Percentiles rank a stretch among this genome's conserved stretches.
phyloP scores from a whole-genome alignment of 129 eudicot genomes.

The Heracleum sosnowskyi region DNA sequence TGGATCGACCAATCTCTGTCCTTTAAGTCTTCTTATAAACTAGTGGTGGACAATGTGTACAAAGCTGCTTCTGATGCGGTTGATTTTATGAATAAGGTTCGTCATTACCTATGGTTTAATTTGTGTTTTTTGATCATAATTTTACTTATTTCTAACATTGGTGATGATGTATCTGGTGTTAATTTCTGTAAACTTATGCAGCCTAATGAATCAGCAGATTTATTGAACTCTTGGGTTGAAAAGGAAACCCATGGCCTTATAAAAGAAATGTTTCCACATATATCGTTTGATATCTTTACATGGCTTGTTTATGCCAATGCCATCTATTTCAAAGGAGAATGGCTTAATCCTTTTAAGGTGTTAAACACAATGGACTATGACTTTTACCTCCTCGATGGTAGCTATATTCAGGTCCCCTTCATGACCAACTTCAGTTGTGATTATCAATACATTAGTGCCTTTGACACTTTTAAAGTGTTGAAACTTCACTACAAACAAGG shows the following conservation, averaged over 20 bases:
- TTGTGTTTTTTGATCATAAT: too few species aligned
- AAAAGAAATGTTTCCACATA: conserved; percentile 18
- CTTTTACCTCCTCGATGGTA: conserved; percentile 34
- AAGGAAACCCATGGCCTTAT: conserved; percentile 26
- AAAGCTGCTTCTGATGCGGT: conserved; percentile 15
- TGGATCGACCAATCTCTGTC: too few species aligned
- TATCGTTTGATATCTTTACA: neutral
- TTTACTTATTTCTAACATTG: too few species aligned
- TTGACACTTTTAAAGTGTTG: conserved; percentile 25
- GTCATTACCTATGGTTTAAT: neutral
- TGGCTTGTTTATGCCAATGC: too few species aligned
- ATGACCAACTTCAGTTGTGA: conserved; percentile 11
- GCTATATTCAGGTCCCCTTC: conserved; percentile 29
- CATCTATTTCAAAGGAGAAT: conserved; percentile 46
- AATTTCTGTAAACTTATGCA: conserved; percentile 1
- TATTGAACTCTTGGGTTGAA: conserved; percentile 26
- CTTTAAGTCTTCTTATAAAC: conserved; percentile 19
- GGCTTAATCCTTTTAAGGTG: conserved; percentile 25
- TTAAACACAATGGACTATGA: conserved; percentile 13
- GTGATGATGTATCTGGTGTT: too few species aligned
- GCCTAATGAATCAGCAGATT: conserved; percentile 15
- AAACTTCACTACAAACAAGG: conserved; percentile 26
- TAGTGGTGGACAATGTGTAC: conserved; percentile 12
- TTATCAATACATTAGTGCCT: neutral
- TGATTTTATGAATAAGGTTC: neutral